Conservation (phyloP, 1,284 basidiomycete genomes). For the Anthracocystis walkeri region DNA sequence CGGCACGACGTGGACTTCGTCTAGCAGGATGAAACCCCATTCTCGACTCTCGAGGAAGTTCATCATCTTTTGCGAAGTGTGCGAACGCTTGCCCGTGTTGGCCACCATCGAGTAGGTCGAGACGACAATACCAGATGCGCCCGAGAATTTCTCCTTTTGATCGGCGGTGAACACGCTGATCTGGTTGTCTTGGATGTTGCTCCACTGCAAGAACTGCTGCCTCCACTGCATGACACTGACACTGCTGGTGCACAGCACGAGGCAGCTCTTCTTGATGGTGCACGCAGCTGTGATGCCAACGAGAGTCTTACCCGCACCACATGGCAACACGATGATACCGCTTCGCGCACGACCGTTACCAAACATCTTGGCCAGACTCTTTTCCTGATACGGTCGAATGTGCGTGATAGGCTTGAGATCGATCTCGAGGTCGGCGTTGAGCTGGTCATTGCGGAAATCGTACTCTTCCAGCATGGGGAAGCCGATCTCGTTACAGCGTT, state of each 20-base stretch:
- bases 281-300: conserved; percentile 99
- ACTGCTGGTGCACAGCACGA: conserved; percentile 83
- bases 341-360: conserved; percentile 73
- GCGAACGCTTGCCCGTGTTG: conserved; percentile 68
- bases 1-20: conserved; percentile 69
- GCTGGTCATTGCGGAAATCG: conserved; percentile 68
- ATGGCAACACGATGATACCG: conserved; percentile 97
- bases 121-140: conserved; percentile 67
- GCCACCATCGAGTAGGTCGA: conserved; percentile 70
- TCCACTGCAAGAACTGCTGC: conserved; percentile 69
- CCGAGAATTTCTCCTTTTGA: conserved; percentile 68
- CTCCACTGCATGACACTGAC: conserved; percentile 69
- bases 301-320: conserved; percentile 97
- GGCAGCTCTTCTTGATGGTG: conserved; percentile 98
- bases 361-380: conserved; percentile 69
- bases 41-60: conserved; percentile 68
- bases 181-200: conserved; percentile 69
- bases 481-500: conserved; percentile 68
- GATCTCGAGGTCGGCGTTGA: conserved; percentile 68
- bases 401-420: conserved; percentile 69
- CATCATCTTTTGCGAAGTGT: conserved; percentile 70
- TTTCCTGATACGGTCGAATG: conserved; percentile 69
- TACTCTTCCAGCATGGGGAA: conserved; percentile 69
- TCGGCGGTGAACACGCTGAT: conserved; percentile 69
- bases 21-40: conserved; percentile 69